Evolutionary conservation across 1,284 basidiomycete species (phyloP), one percentile per base, ranked within the genome.

Genomic region (Paramarasmius palmivorus): DNA sequence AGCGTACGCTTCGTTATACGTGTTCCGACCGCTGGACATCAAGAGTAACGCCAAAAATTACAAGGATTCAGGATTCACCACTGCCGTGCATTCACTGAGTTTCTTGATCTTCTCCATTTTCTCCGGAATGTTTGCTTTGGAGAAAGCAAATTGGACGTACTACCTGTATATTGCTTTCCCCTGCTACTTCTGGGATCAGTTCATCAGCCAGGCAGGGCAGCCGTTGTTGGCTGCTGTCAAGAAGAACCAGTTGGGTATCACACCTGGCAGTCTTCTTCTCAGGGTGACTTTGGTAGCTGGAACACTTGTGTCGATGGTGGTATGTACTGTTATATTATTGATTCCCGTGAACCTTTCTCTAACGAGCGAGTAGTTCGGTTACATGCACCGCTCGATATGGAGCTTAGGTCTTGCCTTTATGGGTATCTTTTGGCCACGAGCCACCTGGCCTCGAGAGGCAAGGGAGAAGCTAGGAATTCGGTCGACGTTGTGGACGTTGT

Each of bases 121-220:
- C 58, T 82, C 76, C 73, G 50, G 57, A 0, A 65, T 82, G 8
- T 92, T 95, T 62, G 73, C 73, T 19, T 54, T 84, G 8, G 88
- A 93, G 64, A 73, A 71, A 17, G 82, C 88, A 1, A 88, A 91
- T 0, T 79, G 76, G 77, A 85, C 85, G 3, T 92, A 93, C 63
- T 94, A 88, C 63, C 59, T 91, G 40, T 95, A 95, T 65, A 76
- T 86, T 34, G 69, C 77, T 1, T 93, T 93, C 57, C 89, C 92
- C 0, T 77, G 81, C 41, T 90, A 85, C 65, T 92, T 94, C 65
- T 93, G 88, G 88, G 74, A 78, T 34, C 75, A 79, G 52, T 74
- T 81, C 53, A 58, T 67, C 39, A 40, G 66, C 8, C 68, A 70
- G 47, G 71, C 68, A 0, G 39, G 64, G 20, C 65, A 64, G 2